Conservation (phyloP, 768 basidiomycete species). For the Roridomyces roridus region DNA sequence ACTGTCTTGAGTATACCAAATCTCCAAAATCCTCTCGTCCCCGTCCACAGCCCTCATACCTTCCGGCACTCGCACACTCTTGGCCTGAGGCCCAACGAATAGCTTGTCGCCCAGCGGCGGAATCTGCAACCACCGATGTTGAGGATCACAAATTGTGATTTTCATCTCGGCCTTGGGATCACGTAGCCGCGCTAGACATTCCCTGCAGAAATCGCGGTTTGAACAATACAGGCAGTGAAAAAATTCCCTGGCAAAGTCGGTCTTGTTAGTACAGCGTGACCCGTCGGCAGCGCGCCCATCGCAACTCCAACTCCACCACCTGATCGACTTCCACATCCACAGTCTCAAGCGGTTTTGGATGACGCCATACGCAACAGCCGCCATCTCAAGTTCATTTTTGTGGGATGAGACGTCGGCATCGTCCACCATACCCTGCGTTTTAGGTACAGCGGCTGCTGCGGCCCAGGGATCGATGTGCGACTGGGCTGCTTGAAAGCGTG, state of each 20-base stretch:
- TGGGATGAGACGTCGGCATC: too few relatives aligned
- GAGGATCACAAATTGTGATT: background rate
- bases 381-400: too few relatives aligned
- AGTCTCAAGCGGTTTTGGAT: too few relatives aligned
- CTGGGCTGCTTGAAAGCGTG: background rate
- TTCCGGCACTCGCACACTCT: background rate
- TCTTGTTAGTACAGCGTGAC: background rate
- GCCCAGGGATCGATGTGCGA: background rate
- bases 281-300: background rate
- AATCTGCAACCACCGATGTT: background rate
- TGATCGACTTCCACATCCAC: too few relatives aligned
- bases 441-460: background rate
- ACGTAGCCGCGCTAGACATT: background rate
- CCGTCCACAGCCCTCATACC: background rate
- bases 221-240: slow-evolving; percentile 2
- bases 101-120: background rate
- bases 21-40: background rate
- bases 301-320: too few relatives aligned
- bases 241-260: background rate
- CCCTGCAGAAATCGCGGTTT: slow-evolving; percentile 1
- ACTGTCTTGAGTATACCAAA: background rate
- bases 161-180: background rate
- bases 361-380: too few relatives aligned
- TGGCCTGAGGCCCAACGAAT: background rate
- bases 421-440: too few relatives aligned